These are phyloP conservation scores for Tolypocladium amazonense DNA, from an alignment of 2,329 filamentous ascomycete genomes.

Conservation along the genomic window DNA sequence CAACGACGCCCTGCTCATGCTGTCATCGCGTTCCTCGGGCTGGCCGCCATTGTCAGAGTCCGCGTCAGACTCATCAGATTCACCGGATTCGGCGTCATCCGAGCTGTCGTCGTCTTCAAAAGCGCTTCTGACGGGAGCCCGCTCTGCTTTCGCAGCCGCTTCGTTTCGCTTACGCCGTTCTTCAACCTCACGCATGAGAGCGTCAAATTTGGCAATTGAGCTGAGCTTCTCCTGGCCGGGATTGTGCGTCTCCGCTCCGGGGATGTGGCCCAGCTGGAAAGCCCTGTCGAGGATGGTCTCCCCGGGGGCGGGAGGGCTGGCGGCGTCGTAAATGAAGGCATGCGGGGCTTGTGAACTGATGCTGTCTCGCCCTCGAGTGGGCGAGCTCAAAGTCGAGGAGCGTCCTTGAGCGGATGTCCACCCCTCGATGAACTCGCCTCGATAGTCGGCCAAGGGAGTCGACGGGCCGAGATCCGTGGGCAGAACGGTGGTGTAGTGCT, in stretches of 20 bases:
- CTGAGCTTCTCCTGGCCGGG: constrained; percentile 53
- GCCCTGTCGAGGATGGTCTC: constrained; percentile 59
- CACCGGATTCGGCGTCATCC: constrained; percentile 26
- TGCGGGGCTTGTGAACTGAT: constrained; percentile 38
- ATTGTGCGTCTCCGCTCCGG: constrained; percentile 43
- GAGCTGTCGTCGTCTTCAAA: constrained; percentile 41
- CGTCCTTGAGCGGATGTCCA: constrained; percentile 51
- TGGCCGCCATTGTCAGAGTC: constrained; percentile 30
- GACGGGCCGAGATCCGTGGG: constrained; percentile 48
- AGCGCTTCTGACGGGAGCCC: constrained; percentile 31
- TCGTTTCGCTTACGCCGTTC: constrained; percentile 33
- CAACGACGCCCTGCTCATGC: constrained; percentile 12
- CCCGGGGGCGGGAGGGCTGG: constrained; percentile 41
- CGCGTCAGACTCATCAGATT: constrained; percentile 22
- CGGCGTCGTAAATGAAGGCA: constrained; percentile 27
- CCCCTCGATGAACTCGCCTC: constrained; percentile 47
- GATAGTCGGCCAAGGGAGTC: constrained; percentile 41
- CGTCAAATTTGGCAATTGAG: constrained; percentile 55
- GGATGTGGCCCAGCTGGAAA: constrained; percentile 52
- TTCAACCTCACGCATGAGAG: constrained; percentile 52
- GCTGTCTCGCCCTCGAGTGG: constrained; percentile 42
- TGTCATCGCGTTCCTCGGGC: constrained; percentile 18
- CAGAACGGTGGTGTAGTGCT: constrained; percentile 40
- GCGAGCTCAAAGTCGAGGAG: constrained; percentile 47
- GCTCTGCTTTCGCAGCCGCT: constrained; percentile 19